Conservation (phyloP, 495 filamentous ascomycete genomes). For the Endocarpon pusillum region DNA sequence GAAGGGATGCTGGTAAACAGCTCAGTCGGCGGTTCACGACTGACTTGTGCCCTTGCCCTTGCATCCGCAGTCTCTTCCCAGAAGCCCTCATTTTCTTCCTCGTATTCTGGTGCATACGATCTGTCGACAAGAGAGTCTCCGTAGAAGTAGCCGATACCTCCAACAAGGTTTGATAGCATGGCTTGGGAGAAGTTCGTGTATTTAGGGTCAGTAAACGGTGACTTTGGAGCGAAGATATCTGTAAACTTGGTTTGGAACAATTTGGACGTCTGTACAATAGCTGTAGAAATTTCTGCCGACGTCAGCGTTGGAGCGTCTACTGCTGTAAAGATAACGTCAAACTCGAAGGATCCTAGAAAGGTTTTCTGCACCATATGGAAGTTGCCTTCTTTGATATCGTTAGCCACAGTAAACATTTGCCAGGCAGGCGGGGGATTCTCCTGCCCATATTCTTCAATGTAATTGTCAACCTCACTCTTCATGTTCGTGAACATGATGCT, state of each 20-base stretch:
- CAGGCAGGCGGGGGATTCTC: conserved; percentile 62
- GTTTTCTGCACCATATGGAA: conserved; percentile 82
- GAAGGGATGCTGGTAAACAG: conserved; percentile 90
- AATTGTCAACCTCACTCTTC: conserved; percentile 55
- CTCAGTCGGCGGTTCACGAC: conserved; percentile 66
- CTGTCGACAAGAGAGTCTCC: conserved; percentile 76
- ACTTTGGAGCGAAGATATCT: conserved; percentile 51
- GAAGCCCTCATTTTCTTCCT: conserved; percentile 93
- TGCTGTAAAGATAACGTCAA: conserved; percentile 85
- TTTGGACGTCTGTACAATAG: conserved; percentile 45
- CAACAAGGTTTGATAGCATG: conserved; percentile 87
- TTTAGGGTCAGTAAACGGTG: conserved; percentile 55
- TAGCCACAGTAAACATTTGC: conserved; percentile 65
- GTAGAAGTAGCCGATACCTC: conserved; percentile 91
- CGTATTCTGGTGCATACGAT: conserved; percentile 77
- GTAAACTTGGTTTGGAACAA: conserved; percentile 60
- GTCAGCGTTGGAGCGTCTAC: conserved; percentile 37
- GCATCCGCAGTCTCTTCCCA: conserved; percentile 83
- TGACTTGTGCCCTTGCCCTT: conserved; percentile 41
- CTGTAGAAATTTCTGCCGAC: conserved; percentile 50
- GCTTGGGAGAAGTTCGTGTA: conserved; percentile 70
- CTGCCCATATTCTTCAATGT: conserved; percentile 51
- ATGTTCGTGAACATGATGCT: conserved; percentile 59
- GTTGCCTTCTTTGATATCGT: conserved; percentile 57
- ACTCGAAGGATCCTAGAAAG: conserved; percentile 82